Evolutionary conservation across 768 basidiomycete species (phyloP).

Genomic region (Lentinus brumalis): DNA sequence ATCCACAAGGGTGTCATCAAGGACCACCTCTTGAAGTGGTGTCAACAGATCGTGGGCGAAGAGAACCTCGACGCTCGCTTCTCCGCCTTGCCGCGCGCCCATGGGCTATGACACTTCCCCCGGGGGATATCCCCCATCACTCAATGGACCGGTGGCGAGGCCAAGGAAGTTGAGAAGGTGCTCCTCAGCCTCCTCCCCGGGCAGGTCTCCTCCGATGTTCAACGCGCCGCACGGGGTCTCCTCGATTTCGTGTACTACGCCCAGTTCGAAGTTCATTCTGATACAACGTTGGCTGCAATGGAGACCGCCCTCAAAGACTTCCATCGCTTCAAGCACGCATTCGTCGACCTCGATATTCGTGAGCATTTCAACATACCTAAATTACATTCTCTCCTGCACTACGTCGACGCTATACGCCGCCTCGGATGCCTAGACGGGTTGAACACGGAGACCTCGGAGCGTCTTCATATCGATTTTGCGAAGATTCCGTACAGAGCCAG

Average conservation of each 20-base stretch:
- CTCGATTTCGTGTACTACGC: constrained; percentile 32
- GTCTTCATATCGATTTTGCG: constrained; percentile 30
- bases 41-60: no score
- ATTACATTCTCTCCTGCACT: constrained; percentile 27
- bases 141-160: no score
- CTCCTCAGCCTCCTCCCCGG: no score
- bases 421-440: constrained; percentile 29
- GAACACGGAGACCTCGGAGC: constrained; percentile 32
- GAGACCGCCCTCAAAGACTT: constrained; percentile 13
- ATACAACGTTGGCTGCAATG: constrained; percentile 11
- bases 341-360: constrained; percentile 32
- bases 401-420: constrained; percentile 14
- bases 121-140: no score
- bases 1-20: no score
- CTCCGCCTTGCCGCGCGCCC: no score
- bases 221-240: constrained; percentile 6
- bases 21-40: no score
- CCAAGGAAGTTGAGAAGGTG: no score
- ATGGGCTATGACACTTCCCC: no score
- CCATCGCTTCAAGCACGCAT: constrained; percentile 40
- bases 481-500: constrained; percentile 30
- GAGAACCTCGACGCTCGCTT: no score
- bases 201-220: no score
- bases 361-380: constrained; percentile 34
- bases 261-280: constrained; percentile 15